Conservation (phyloP, 768 basidiomycete species). For the Tephrocybe sp. region DNA sequence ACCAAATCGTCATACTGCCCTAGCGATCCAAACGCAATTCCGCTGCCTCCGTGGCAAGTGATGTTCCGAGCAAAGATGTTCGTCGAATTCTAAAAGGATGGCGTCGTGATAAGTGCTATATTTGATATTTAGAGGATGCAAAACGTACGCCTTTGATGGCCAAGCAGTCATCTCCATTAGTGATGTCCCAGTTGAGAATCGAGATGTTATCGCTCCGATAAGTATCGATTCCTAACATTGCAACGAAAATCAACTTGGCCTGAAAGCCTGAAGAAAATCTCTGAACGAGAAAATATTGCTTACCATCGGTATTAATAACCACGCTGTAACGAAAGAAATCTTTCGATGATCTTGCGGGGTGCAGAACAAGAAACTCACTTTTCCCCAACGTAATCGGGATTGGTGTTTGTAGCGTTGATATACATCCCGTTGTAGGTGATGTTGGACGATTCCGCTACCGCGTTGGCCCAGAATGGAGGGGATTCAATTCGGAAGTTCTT, state of each 20-base stretch:
- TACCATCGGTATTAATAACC: slow-evolving; percentile 63
- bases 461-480: slow-evolving; percentile 64
- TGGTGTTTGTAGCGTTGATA: slow-evolving; percentile 56
- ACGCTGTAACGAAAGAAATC: too few relatives aligned
- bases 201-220: slow-evolving; percentile 50
- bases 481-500: slow-evolving; percentile 50
- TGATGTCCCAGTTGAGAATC: slow-evolving; percentile 58
- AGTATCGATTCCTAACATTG: slow-evolving; percentile 47
- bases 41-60: slow-evolving; percentile 59
- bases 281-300: too few relatives aligned
- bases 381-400: slow-evolving; percentile 47
- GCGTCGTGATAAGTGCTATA: not conserved
- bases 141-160: slow-evolving; percentile 63
- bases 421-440: slow-evolving; percentile 58
- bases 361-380: slow-evolving; percentile 38
- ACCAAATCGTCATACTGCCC: slow-evolving; percentile 58
- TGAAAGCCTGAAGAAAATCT: too few relatives aligned
- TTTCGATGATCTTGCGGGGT: not conserved
- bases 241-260: not conserved
- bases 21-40: slow-evolving; percentile 60
- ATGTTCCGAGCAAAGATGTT: slow-evolving; percentile 49
- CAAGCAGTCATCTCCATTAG: slow-evolving; percentile 65
- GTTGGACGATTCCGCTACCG: slow-evolving; percentile 48
- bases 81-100: slow-evolving; percentile 50
- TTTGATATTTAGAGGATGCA: not conserved